These are phyloP conservation scores for Nakaseomyces kungkrabaensis DNA, from an alignment of 1,139 yeast genomes.

Conservation along the genomic window DNA sequence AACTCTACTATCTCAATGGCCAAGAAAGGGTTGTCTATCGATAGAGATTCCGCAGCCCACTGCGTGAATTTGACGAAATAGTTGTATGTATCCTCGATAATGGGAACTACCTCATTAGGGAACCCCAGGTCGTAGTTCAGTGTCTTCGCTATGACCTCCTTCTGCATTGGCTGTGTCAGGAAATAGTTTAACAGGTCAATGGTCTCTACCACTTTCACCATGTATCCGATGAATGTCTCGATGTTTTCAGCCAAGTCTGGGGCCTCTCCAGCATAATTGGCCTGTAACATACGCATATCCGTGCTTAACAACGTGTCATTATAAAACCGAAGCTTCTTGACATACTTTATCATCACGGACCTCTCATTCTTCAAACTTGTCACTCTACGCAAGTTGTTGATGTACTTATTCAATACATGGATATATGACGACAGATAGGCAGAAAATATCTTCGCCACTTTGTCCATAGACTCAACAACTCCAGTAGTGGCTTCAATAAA, in stretches of 20 bases:
- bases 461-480: conserved; percentile 5
- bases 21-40: conserved; percentile 13
- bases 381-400: conserved; percentile 25
- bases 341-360: conserved; percentile 28
- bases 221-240: conserved; percentile 17
- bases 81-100: conserved; percentile 25
- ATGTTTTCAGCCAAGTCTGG: conserved; percentile 9
- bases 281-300: conserved; percentile 7
- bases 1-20: conserved; percentile 25
- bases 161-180: conserved; percentile 26
- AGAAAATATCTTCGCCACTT: conserved; percentile 14
- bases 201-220: conserved; percentile 22
- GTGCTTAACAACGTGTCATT: conserved; percentile 19
- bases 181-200: conserved; percentile 26
- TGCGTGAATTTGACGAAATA: conserved; percentile 29
- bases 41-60: conserved; percentile 28
- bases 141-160: conserved; percentile 29
- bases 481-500: conserved; percentile 8
- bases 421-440: conserved; percentile 24
- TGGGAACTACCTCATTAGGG: conserved; percentile 16
- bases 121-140: conserved; percentile 22
- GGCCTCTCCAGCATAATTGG: background rate
- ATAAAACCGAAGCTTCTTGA: conserved; percentile 28
- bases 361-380: conserved; percentile 27
- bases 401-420: conserved; percentile 25